Evolutionary conservation across 2,329 filamentous ascomycete species (phyloP).

Genomic region (Colletotrichum lini): DNA sequence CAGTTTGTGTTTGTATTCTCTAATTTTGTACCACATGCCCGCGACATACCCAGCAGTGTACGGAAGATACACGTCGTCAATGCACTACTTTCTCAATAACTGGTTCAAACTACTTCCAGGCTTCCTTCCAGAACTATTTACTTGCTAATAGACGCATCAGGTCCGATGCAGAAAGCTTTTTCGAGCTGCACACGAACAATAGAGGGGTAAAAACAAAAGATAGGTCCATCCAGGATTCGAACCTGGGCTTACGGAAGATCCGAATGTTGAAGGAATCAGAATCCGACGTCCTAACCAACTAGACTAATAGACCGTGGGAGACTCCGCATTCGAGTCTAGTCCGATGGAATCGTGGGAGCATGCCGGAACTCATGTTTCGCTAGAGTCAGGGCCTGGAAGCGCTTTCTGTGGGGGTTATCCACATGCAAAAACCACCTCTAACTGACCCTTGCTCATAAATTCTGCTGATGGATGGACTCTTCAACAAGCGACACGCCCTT

Average conservation of each 20-base stretch:
- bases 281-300: constrained; percentile 40
- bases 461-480: too few relatives aligned
- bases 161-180: too few relatives aligned
- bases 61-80: too few relatives aligned
- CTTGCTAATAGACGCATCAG: too few relatives aligned
- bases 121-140: too few relatives aligned
- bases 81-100: too few relatives aligned
- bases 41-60: too few relatives aligned
- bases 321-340: fast-evolving
- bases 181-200: not conserved
- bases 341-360: fast-evolving
- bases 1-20: too few relatives aligned
- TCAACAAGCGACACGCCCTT: too few relatives aligned
- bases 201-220: too few relatives aligned
- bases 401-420: not conserved
- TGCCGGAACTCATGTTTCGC: not conserved
- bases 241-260: constrained; percentile 35
- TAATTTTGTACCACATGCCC: too few relatives aligned
- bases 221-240: constrained; percentile 45
- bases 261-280: constrained; percentile 4
- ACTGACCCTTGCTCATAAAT: not conserved
- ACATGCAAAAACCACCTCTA: not conserved
- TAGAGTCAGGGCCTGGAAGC: not conserved
- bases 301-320: constrained; percentile 27
- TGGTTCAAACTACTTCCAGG: too few relatives aligned